Conservation (phyloP, 1,139 yeast genomes). For the Lodderomyces elongisporus region DNA sequence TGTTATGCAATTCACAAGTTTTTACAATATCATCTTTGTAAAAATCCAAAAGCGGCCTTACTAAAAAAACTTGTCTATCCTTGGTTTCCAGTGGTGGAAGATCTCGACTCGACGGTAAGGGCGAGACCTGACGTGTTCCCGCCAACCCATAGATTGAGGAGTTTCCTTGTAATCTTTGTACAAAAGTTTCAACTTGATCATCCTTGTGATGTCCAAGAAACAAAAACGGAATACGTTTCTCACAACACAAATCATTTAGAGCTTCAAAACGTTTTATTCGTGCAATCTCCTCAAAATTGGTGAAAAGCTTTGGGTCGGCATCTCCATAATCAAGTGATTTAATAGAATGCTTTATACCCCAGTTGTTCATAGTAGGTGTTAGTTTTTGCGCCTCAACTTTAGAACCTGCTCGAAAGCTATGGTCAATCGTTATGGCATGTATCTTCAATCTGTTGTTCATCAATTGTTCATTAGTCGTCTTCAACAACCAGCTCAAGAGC, state of each 20-base stretch:
- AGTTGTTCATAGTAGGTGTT: constrained; percentile 24
- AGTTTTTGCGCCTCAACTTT: constrained; percentile 43
- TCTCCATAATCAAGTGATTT: constrained; percentile 29
- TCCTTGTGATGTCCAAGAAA: constrained; percentile 65
- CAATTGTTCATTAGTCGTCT: constrained; percentile 15
- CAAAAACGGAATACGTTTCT: constrained; percentile 25
- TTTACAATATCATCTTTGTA: constrained; percentile 41
- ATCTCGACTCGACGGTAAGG: constrained; percentile 23
- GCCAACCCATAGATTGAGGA: constrained; percentile 58
- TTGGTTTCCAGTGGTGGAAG: constrained; percentile 11
- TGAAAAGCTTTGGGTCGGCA: constrained; percentile 17
- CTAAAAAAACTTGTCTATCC: constrained; percentile 16
- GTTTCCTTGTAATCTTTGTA: constrained; percentile 49
- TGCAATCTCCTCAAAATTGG: constrained; percentile 55
- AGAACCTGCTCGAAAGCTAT: constrained; percentile 46
- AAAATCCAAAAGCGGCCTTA: constrained; percentile 52
- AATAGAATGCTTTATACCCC: constrained; percentile 41
- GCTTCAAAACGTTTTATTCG: constrained; percentile 47
- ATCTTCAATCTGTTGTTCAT: constrained; percentile 20
- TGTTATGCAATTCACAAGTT: constrained; percentile 35
- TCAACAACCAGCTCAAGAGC: constrained; percentile 50
- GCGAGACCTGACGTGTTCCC: constrained; percentile 28
- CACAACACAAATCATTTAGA: constrained; percentile 32
- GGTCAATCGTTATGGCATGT: constrained; percentile 56
- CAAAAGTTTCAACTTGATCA: constrained; percentile 69